Base-by-base conservation (phyloP, 371 early-diverging fungal genomes). In the Lichtheimia ornata region DNA sequence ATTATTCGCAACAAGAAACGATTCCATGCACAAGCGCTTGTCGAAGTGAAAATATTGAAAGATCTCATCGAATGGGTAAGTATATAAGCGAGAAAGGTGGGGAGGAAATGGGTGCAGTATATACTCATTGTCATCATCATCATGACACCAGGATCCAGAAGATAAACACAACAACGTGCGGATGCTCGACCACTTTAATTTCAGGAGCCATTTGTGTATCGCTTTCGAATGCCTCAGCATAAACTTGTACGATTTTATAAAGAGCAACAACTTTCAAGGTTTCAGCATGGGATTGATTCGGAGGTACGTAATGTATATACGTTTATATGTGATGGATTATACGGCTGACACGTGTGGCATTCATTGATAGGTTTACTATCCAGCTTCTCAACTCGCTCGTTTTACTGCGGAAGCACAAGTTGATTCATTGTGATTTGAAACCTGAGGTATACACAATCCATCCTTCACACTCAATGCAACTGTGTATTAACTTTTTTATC, bases 341-440 rank as follows among this genome's bases (percentile, higher is more conserved):
- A 43, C 25, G 3, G 47, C 44, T n/a, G 35, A 28, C 51, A 28
- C 28, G 17, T 35, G 4, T 12, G 24, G 15, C 25, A 13, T 43
- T 9, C 25, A 13, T 43, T 9, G 50, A 40, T 57, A 81, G 89
- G 20, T 90, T 98, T 49, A 76, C 91, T n/a, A 72, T 73, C 5
- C 98, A 99, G 71, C 78, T 97, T 41, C 76, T 98, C 44, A 83
- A 91, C 56, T 89, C 92, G 18, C 72, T 99, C 50, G 67, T 78
- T 20, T 66, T 95, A 18, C 72, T 99, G 65, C 68, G 74, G 40
- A 65, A 77, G 28, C 78, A 90, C 55, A 83, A 87, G 45, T 89
- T 99, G 54, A 91, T 97, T 18, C 99, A 99, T 70, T 95, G 97
- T 61, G 99, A 99, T 74, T 76, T 98, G 62, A 98, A 98, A 65